Base-by-base conservation (phyloP, 148 eudicot genomes). In the Polygonum aviculare region DNA sequence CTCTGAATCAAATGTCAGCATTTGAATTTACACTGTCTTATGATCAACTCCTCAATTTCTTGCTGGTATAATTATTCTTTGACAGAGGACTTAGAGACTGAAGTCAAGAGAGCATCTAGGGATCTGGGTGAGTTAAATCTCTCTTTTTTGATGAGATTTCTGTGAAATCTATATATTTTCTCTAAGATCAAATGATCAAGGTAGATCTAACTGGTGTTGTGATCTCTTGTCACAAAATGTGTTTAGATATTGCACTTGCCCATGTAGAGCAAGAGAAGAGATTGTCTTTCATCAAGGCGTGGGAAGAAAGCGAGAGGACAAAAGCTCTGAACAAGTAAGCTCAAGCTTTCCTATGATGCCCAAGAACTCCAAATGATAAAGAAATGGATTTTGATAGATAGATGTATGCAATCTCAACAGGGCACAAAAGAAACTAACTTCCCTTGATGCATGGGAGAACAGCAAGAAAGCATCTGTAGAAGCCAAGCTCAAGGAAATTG, bases 221-320 rank as follows among this genome's bases (percentile, higher is more conserved):
- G 1, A n/a, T 54, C 60, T 54, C 22, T 54, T 54, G 10, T 54
- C 15, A 48, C 8, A 16, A 19, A 60, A 60, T 60, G 69, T 60
- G 38, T 38, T 15, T 70, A 94, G 97, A 89, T 79, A 75, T 90
- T 74, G 98, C 90, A 26, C 87, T 92, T 51, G 90, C 96, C 18
- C 81, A 87, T 35, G 82, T 94, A 72, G 90, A 87, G 74, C 81
- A 84, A 60, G 97, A 94, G 80, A 94, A 92, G 80, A 92, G 83
- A 77, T 57, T 83, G 79, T 94, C 98, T 31, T 89, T 89, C 57
- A 92, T 94, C 79, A 92, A 90, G 85, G 98, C 98, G 44, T 94
- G 98, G 98, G 97, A 92, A 83, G 97, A 94, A 67, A 92, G 88
- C 62, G 96, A 91, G 80, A 88, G 87, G 69, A 35, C 88, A 45